phyloP scores from a whole-genome alignment of 495 filamentous ascomycete genomes.

The Aspergillus nanangensis region DNA sequence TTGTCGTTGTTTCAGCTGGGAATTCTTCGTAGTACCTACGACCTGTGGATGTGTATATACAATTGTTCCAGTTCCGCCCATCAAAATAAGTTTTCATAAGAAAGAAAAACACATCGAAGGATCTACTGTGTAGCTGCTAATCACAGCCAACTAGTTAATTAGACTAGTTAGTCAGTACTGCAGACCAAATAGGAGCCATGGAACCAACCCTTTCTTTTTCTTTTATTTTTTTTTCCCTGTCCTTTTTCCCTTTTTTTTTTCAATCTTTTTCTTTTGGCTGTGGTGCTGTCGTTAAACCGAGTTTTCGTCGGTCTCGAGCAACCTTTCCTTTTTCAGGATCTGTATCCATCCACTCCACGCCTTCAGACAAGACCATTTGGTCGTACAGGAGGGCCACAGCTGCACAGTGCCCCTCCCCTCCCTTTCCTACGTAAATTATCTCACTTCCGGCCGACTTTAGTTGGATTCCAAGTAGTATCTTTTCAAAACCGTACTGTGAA shows the following conservation, averaged over 20 bases:
- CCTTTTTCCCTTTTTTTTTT: constrained; percentile 8
- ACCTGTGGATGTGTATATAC: no score
- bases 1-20: no score
- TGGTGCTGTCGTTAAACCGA: constrained; percentile 9
- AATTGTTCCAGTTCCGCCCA: no score
- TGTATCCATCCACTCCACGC: constrained; percentile 6
- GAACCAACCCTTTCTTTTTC: no score
- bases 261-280: no score
- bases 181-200: constrained; percentile 11
- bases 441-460: no score
- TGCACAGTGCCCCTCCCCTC: constrained; percentile 7
- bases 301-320: constrained; percentile 8
- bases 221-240: no score
- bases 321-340: constrained; percentile 9
- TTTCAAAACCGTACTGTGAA: no score
- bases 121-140: constrained; percentile 18
- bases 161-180: constrained; percentile 12
- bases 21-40: no score
- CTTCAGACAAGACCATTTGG: no score
- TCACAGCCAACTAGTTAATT: no score
- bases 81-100: constrained; percentile 11
- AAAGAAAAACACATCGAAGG: constrained; percentile 3
- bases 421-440: background rate
- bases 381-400: constrained; percentile 8
- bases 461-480: no score